A percentile compares a stretch with the other conserved stretches of the same genome.
phyloP scores from a whole-genome alignment of 2,329 filamentous ascomycete species.

The Colletotrichum sp. region DNA sequence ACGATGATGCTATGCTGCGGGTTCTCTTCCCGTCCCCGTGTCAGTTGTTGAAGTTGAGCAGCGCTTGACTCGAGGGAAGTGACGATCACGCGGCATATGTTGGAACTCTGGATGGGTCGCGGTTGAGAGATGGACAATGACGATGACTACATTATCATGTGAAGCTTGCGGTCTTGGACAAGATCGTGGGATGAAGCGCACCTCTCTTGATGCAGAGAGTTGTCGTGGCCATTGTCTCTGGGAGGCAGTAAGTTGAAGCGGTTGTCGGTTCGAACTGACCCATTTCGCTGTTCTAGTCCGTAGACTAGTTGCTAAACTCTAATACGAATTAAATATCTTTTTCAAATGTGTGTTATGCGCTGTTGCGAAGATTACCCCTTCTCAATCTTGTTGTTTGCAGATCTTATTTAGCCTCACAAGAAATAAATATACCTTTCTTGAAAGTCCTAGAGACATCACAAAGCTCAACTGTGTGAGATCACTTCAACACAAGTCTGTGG shows the following conservation, averaged over 20 bases:
- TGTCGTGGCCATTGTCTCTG: not conserved
- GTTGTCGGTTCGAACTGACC: fast-evolving
- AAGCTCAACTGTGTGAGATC: fast-evolving
- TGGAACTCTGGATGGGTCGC: not conserved
- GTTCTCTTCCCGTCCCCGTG: not conserved
- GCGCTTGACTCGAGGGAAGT: not conserved
- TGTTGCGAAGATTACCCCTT: not conserved
- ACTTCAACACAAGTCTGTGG: not conserved
- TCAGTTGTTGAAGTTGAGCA: not conserved
- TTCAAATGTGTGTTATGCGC: not conserved
- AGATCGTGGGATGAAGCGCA: not conserved
- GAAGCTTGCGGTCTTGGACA: not conserved
- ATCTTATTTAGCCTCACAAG: fast-evolving
- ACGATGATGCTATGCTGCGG: not conserved
- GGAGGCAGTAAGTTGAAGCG: not conserved
- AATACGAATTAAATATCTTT: fast-evolving
- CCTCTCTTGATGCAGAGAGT: not conserved
- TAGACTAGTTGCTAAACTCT: not conserved
- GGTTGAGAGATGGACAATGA: not conserved
- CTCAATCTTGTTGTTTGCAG: not conserved
- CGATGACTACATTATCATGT: not conserved
- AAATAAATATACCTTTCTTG: not conserved
- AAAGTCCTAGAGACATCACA: no score
- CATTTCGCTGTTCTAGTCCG: not conserved
- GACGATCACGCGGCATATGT: not conserved